Evolutionary conservation across 176 grass and related monocot genomes (phyloP), one percentile per base, ranked within the genome.

Genomic region (Oryza brachyantha): DNA sequence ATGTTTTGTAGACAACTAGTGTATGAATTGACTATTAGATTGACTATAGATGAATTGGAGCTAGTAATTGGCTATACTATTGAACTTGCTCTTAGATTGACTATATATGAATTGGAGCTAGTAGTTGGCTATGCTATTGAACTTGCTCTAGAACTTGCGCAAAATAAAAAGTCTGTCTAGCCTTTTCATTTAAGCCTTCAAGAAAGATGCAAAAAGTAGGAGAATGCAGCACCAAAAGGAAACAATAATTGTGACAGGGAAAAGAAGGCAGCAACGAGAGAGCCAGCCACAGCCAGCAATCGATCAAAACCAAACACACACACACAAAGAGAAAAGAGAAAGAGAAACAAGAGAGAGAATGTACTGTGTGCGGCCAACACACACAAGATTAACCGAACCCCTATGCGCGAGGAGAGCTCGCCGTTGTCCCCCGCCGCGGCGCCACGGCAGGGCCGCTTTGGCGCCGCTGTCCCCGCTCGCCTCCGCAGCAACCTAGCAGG

Each of bases 401-500:
- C 85, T 57, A 83, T 73, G 87, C 66, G 52, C 19, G 74, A 52
- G 48, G 74, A 52, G 48, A 21, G 48, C 48, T 52, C 48, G 52
- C 4, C 34, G 70, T 10, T 93, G 91, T 90, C 61, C 87, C 91
- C 91, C 55, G 43, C 36, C 62, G 12, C 72, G 84, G 87, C 54
- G 84, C 79, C 91, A 90, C 70, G 32, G 81, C 81, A 83, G 87
- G 70, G 39, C 81, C 69, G 72, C 84, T 90, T 85, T 85, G 79
- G 54, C 87, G 78, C 91, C 87, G 81, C 21, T 93, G 87, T 93
- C 85, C 64, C 87, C 87, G 64, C 81, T 73, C 81, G 73, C 46
- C 59, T 57, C 3, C n/a, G 52, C 52, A 40, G 38, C 38, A 40
- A 9, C 38, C 38, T 10, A 40, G 38, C 38, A 50, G 75, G 28